Conservation (phyloP, 305 asterid species). For the Rubia balearica region DNA sequence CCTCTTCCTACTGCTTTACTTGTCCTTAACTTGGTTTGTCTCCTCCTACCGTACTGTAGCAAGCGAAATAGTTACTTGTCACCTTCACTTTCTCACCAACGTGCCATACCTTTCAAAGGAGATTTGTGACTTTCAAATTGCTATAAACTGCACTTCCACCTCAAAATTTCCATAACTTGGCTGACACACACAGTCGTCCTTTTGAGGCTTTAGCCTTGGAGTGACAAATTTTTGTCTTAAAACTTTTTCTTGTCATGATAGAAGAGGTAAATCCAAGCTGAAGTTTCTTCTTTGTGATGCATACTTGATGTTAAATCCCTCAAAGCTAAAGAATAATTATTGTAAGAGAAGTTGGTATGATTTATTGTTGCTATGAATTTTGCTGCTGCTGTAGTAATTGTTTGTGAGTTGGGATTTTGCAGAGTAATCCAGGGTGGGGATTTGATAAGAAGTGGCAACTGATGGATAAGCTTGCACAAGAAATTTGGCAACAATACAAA, state of each 20-base stretch:
- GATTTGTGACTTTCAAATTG: too few relatives aligned
- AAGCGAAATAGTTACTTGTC: too few relatives aligned
- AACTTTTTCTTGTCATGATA: neutral
- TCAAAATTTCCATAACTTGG: too few relatives aligned
- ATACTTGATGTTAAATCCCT: neutral
- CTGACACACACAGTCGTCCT: neutral
- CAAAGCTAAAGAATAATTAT: too few relatives aligned
- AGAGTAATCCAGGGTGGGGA: slow-evolving; percentile 99
- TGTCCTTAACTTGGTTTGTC: too few relatives aligned
- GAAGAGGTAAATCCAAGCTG: neutral
- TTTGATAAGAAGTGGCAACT: slow-evolving; percentile 80
- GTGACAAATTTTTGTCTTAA: neutral
- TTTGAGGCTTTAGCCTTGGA: neutral
- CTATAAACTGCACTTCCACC: too few relatives aligned
- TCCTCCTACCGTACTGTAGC: too few relatives aligned
- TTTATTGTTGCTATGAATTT: neutral
- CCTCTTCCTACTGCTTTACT: too few relatives aligned
- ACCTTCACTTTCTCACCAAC: too few relatives aligned
- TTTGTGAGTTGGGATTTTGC: slow-evolving; percentile 22
- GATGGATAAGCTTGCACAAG: slow-evolving; percentile 75
- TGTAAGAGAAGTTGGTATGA: neutral
- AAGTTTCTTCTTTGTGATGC: neutral
- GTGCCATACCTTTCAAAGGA: too few relatives aligned
- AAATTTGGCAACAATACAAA: slow-evolving; percentile 58
- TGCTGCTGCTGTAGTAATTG: slow-evolving; percentile 7